phyloP scores from a whole-genome alignment of 2,329 filamentous ascomycete genomes.

The Aspergillus oerlinghausenensis region DNA sequence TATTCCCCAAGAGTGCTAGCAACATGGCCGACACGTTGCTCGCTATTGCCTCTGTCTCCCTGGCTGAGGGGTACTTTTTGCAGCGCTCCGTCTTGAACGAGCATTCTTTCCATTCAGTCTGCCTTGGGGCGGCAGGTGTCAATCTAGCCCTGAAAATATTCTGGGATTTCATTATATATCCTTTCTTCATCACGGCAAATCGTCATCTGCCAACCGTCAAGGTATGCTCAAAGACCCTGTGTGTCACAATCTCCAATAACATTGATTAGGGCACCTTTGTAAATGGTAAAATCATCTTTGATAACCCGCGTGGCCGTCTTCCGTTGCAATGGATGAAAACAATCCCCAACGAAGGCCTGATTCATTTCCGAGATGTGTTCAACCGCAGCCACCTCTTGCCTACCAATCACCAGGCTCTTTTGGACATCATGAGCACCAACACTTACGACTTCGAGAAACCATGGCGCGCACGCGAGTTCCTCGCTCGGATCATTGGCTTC shows the following conservation, averaged over 20 bases:
- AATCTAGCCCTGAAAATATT: constrained; percentile 23
- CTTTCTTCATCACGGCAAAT: constrained; percentile 47
- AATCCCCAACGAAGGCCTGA: constrained; percentile 53
- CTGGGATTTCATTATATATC: constrained; percentile 47
- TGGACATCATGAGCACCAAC: constrained; percentile 51
- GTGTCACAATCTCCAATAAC: neutral
- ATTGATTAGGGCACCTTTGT: constrained; percentile 21
- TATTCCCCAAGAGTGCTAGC: neutral
- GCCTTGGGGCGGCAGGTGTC: constrained; percentile 17
- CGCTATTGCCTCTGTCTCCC: constrained; percentile 16
- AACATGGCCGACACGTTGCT: constrained; percentile 1
- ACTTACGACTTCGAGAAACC: constrained; percentile 54
- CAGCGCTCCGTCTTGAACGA: constrained; percentile 24
- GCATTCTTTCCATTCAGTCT: constrained; percentile 20
- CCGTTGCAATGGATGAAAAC: constrained; percentile 46
- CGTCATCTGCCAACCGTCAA: constrained; percentile 46
- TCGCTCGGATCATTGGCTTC: constrained; percentile 47
- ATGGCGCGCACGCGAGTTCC: constrained; percentile 38
- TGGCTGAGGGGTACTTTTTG: constrained; percentile 27
- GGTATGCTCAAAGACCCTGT: constrained; percentile 20
- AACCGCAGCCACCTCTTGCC: constrained; percentile 32
- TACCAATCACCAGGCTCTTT: constrained; percentile 38
- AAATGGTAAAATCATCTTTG: constrained; percentile 27
- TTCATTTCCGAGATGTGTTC: constrained; percentile 49
- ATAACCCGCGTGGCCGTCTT: constrained; percentile 27